phyloP scores from a whole-genome alignment of 345 rosid genomes.

The Salix caprea region DNA sequence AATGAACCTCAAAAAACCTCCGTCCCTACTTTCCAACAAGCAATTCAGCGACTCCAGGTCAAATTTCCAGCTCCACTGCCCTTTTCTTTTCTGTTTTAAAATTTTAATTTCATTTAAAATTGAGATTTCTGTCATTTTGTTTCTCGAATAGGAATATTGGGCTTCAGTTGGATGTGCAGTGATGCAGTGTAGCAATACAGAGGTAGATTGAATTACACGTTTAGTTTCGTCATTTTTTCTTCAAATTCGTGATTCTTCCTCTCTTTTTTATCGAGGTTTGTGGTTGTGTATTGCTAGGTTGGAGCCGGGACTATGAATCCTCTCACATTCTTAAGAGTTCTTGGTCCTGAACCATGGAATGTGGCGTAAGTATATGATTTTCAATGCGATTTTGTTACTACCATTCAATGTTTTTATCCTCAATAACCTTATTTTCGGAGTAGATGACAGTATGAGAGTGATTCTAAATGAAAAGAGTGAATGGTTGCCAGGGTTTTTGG shows the following conservation, averaged over 20 bases:
- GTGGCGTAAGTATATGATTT: constrained; percentile 62
- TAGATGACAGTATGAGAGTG: not conserved
- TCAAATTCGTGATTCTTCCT: not conserved
- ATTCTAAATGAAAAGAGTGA: not conserved
- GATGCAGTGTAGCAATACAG: constrained; percentile 98
- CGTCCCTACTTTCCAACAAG: constrained; percentile 79
- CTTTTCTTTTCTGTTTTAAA: not conserved
- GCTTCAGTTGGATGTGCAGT: constrained; percentile 95
- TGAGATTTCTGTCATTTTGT: not conserved
- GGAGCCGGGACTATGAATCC: constrained; percentile 99
- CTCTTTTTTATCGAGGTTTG: not conserved
- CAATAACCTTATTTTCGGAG: not conserved
- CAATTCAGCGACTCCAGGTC: constrained; percentile 91
- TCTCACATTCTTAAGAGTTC: constrained; percentile 80
- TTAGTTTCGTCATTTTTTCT: not conserved
- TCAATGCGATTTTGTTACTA: not conserved
- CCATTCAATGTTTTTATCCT: not conserved
- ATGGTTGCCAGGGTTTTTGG: not conserved
- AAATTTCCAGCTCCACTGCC: not conserved
- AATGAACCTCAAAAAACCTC: constrained; percentile 26
- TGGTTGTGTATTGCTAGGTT: constrained; percentile 43
- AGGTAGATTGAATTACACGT: constrained; percentile 37
- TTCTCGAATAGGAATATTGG: constrained; percentile 68
- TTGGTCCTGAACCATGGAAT: constrained; percentile 98
- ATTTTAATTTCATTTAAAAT: not conserved